Evolutionary conservation across 1,284 basidiomycete genomes (phyloP).

Genomic region (Takashimella koratensis): DNA sequence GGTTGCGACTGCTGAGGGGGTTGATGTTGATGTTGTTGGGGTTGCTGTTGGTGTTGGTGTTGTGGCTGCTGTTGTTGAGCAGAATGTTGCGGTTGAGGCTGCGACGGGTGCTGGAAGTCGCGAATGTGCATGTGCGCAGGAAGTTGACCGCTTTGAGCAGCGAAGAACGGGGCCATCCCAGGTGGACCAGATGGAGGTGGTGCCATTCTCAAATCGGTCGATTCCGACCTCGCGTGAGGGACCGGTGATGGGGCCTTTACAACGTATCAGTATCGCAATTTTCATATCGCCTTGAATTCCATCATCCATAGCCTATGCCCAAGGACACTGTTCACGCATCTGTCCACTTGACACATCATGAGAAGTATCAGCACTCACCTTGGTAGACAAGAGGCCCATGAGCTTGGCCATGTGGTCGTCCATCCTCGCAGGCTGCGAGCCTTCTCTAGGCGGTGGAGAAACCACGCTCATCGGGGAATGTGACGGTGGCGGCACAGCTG

Average conservation of each 20-base stretch:
- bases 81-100: not conserved
- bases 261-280: no score
- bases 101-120: not conserved
- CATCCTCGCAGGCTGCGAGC: constrained; percentile 10
- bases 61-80: not conserved
- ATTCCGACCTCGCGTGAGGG: constrained; percentile 6
- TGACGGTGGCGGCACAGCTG: not conserved
- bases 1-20: constrained; percentile 1
- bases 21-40: constrained; percentile 3
- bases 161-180: not conserved
- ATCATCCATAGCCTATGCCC: no score
- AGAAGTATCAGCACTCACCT: constrained; percentile 18
- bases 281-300: no score
- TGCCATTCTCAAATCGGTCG: constrained; percentile 5
- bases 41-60: constrained; percentile 2
- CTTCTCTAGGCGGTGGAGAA: constrained; percentile 2
- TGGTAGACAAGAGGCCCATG: constrained; percentile 39
- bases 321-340: no score
- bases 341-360: no score
- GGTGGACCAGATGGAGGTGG: not conserved
- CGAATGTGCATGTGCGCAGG: not conserved
- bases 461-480: not conserved
- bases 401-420: constrained; percentile 38
- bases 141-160: not conserved
- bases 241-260: constrained; percentile 6